These are phyloP conservation scores for Quercus lobata DNA, from an alignment of 331 rosid species.

Conservation along the genomic window DNA sequence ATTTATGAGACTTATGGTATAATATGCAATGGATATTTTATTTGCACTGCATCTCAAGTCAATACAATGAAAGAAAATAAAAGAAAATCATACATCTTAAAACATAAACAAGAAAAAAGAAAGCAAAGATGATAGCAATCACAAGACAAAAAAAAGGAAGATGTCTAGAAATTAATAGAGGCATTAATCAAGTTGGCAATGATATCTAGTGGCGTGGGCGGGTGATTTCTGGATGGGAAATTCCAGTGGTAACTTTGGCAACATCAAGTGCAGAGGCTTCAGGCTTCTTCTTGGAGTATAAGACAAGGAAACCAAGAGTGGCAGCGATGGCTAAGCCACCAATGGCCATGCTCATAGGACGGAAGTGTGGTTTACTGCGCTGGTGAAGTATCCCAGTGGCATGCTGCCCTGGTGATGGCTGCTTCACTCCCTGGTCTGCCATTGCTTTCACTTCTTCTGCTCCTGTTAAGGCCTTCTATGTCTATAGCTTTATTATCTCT, in stretches of 20 bases:
- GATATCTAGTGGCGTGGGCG: constrained; percentile 40
- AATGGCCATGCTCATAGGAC: constrained; percentile 56
- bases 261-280: constrained; percentile 72
- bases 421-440: constrained; percentile 22
- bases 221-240: constrained; percentile 37
- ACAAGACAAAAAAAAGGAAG: background rate
- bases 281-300: constrained; percentile 68
- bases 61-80: background rate
- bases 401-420: constrained; percentile 23
- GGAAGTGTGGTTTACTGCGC: constrained; percentile 28
- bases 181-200: background rate
- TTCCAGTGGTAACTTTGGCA: constrained; percentile 55
- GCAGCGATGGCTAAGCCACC: constrained; percentile 48
- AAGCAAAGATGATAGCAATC: background rate
- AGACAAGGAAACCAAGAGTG: constrained; percentile 41
- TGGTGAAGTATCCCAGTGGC: constrained; percentile 51
- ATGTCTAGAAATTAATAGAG: background rate
- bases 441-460: constrained; percentile 20
- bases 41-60: background rate
- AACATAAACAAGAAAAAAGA: background rate
- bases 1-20: background rate
- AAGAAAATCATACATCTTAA: background rate
- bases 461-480: constrained; percentile 20
- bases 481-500: background rate
- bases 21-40: background rate